These are phyloP conservation scores for Cubamyces sp. DNA, from an alignment of 768 basidiomycete species.

Conservation along the genomic window DNA sequence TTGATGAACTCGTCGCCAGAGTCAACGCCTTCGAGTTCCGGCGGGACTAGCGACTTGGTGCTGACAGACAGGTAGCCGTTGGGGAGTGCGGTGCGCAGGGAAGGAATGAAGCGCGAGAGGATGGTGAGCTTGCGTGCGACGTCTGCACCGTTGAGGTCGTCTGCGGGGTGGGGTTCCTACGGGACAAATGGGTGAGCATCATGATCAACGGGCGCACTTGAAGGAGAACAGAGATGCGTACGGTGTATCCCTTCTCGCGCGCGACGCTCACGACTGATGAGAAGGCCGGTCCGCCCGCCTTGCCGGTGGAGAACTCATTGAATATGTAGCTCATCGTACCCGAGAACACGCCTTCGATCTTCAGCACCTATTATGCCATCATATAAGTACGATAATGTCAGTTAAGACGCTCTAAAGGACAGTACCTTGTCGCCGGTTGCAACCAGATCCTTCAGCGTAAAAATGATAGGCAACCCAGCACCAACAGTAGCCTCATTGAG, in stretches of 20 bases:
- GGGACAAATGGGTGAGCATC: not conserved
- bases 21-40: conserved; percentile 63
- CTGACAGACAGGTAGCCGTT: conserved; percentile 79
- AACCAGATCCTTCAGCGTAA: conserved; percentile 90
- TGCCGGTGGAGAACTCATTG: conserved; percentile 86
- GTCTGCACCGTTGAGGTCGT: conserved; percentile 96
- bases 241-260: conserved; percentile 93
- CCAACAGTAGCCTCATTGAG: conserved; percentile 93
- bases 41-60: conserved; percentile 86
- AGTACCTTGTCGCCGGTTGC: conserved; percentile 87
- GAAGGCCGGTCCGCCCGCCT: conserved; percentile 72
- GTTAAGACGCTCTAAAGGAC: not conserved
- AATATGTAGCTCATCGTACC: conserved; percentile 99
- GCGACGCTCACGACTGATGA: conserved; percentile 89
- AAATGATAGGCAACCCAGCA: conserved; percentile 91
- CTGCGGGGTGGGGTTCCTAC: conserved; percentile 96
- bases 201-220: not conserved
- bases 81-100: conserved; percentile 58
- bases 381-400: not conserved
- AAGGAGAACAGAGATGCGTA: conserved; percentile 37
- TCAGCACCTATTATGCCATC: conserved; percentile 37
- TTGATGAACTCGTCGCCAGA: conserved; percentile 84
- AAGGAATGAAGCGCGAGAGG: conserved; percentile 77
- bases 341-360: conserved; percentile 97
- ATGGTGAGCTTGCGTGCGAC: conserved; percentile 98